A percentile compares a stretch with the other conserved stretches of the same genome.
Conservation (phyloP, 495 filamentous ascomycete species). For the Lasiosphaeria miniovina region DNA sequence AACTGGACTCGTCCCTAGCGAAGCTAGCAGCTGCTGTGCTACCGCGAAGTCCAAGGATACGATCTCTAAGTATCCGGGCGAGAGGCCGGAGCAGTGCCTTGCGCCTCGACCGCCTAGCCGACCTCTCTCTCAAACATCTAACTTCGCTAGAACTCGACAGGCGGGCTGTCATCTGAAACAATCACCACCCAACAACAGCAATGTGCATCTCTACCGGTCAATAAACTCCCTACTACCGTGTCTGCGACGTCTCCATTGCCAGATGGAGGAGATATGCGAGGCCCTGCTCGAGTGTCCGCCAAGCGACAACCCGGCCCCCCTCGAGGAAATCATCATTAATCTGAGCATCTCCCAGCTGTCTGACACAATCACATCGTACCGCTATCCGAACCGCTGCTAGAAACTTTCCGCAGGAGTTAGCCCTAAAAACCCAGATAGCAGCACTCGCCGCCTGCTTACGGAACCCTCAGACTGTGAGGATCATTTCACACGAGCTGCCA, state of each 20-base stretch:
- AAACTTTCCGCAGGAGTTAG: background rate
- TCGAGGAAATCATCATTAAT: constrained; percentile 13
- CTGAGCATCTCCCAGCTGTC: background rate
- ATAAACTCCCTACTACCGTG: constrained; percentile 7
- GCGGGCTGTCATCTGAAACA: background rate
- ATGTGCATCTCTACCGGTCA: constrained; percentile 6
- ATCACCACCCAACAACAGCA: background rate
- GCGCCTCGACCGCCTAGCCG: background rate
- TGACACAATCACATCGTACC: background rate
- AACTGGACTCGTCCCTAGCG: no score
- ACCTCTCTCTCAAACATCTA: constrained; percentile 1
- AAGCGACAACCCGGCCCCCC: background rate
- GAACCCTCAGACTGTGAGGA: constrained; percentile 2
- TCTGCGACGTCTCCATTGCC: constrained; percentile 8
- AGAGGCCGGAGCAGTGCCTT: background rate
- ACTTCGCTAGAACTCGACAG: constrained; percentile 8
- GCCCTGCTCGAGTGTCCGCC: background rate
- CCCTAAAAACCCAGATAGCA: background rate
- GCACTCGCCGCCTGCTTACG: background rate
- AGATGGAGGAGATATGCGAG: constrained; percentile 7
- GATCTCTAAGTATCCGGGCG: no score
- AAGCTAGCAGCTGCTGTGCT: no score
- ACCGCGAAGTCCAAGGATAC: no score
- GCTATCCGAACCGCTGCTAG: background rate
- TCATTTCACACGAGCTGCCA: constrained; percentile 6